phyloP scores from a whole-genome alignment of 192 early-diverging fungal genomes.

The Coemansia umbellata region DNA sequence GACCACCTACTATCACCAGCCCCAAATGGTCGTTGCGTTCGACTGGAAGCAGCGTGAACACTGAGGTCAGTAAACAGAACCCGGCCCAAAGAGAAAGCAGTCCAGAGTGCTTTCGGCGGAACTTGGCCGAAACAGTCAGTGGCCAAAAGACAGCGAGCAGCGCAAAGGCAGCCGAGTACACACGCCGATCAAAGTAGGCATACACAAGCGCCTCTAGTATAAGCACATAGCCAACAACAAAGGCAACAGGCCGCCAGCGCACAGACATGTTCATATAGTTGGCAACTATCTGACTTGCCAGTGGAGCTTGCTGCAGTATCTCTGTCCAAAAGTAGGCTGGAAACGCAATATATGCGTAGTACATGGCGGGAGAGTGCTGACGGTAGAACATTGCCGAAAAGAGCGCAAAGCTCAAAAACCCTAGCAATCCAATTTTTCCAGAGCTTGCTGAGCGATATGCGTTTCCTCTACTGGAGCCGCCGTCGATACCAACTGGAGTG shows the following conservation, averaged over 20 bases:
- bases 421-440: slow-evolving; percentile 37
- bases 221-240: slow-evolving; percentile 56
- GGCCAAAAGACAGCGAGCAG: slow-evolving; percentile 66
- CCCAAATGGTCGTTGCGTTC: slow-evolving; percentile 73
- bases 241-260: slow-evolving; percentile 42
- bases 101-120: slow-evolving; percentile 45
- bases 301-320: slow-evolving; percentile 37
- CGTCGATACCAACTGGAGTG: not conserved
- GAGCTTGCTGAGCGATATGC: slow-evolving; percentile 12
- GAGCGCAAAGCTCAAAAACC: slow-evolving; percentile 28
- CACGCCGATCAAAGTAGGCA: slow-evolving; percentile 78
- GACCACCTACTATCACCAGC: slow-evolving; percentile 55
- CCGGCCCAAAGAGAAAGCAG: slow-evolving; percentile 64
- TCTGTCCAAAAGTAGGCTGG: slow-evolving; percentile 84
- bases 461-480: no score
- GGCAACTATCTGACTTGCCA: slow-evolving; percentile 28
- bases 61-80: slow-evolving; percentile 66
- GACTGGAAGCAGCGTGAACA: slow-evolving; percentile 86
- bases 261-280: slow-evolving; percentile 10
- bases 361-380: slow-evolving; percentile 75
- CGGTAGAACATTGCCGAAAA: slow-evolving; percentile 62
- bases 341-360: slow-evolving; percentile 86
- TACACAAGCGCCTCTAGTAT: slow-evolving; percentile 79
- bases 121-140: slow-evolving; percentile 51
- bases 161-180: slow-evolving; percentile 55